Base-by-base conservation (phyloP, 2,329 filamentous ascomycete genomes). In the Huntiella savannae region DNA sequence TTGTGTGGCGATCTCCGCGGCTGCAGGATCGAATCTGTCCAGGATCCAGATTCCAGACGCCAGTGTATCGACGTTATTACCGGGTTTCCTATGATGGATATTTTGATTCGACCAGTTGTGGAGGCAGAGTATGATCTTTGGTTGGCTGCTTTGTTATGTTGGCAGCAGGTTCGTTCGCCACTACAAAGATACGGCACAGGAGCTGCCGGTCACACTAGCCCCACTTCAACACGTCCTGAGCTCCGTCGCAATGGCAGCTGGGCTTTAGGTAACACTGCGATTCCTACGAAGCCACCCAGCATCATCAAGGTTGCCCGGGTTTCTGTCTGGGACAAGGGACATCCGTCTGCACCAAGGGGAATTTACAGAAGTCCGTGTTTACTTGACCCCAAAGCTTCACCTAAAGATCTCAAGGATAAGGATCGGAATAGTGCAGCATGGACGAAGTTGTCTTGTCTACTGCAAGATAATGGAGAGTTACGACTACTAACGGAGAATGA, bases 291-390 rank as follows among this genome's bases (percentile, higher is more conserved):
- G 2, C 56, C 60, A 13, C 47, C 47, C 1, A 91, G 79, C 47
- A 91, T 96, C 53, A 96, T 96, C 65, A 98, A 96, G 59, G 84
- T 95, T 41, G 91, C 86, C 47, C 87, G 86, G 57, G 75, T 94
- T 57, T 78, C 86, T 57, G 69, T 93, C 40, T 95, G 87, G 88
- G 86, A 96, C 61, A 91, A 82, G 58, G 79, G 78, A 1, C 57
- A 65, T 5, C 67, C 73, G 10, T 61, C 62, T 13, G 69, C 70
- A 34, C 72, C 75, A 4, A 63, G 67, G 39, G 65, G 72, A 13
- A 70, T 77, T 47, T 66, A 73, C 43, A 70, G 68, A 54, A 63
- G 70, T 3, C 67, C 73, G 2, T 77, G 74, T 1, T 73, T 72
- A 1, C 64, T 70, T 49, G 72, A 77, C 55, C 55, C 71, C 17